Percentiles rank a stretch among this genome's conserved stretches.
Conservation (phyloP, 208 protist genomes). For the Crithidia fasciculata region DNA sequence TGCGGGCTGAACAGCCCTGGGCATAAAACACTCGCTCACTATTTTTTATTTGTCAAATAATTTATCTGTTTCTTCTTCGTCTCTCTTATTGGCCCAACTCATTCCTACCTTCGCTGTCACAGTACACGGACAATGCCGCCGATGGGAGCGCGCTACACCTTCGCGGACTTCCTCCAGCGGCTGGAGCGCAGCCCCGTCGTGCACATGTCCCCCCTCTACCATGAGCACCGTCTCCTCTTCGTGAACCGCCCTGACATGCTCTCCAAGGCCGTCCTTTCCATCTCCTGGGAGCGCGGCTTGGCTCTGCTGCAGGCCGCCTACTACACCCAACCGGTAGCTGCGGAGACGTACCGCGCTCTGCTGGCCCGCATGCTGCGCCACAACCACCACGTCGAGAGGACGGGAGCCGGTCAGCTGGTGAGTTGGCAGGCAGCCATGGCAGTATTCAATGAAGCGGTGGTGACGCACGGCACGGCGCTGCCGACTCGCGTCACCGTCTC, state of each 20-base stretch:
- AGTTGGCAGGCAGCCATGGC: conserved; percentile 69
- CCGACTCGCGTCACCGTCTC: conserved; percentile 69
- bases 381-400: conserved; percentile 60
- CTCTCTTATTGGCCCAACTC: not conserved
- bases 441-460: conserved; percentile 68
- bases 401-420: conserved; percentile 39
- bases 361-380: conserved; percentile 86
- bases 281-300: conserved; percentile 75
- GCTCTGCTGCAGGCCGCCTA: conserved; percentile 72
- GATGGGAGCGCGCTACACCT: conserved; percentile 69
- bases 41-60: too few relatives aligned
- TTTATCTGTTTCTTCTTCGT: too few relatives aligned
- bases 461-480: conserved; percentile 64
- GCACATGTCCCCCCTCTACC: conserved; percentile 82
- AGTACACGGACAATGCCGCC: conserved; percentile 45
- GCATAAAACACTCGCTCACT: too few relatives aligned
- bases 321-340: conserved; percentile 67
- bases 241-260: conserved; percentile 84
- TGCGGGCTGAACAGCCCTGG: too few relatives aligned
- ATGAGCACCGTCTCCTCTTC: conserved; percentile 78
- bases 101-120: not conserved
- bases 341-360: conserved; percentile 66
- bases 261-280: conserved; percentile 48
- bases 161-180: conserved; percentile 82
- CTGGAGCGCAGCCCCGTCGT: conserved; percentile 75